Evolutionary conservation across 176 grass and related monocot species (phyloP).

Genomic region (Hyparrhenia diplandra): DNA sequence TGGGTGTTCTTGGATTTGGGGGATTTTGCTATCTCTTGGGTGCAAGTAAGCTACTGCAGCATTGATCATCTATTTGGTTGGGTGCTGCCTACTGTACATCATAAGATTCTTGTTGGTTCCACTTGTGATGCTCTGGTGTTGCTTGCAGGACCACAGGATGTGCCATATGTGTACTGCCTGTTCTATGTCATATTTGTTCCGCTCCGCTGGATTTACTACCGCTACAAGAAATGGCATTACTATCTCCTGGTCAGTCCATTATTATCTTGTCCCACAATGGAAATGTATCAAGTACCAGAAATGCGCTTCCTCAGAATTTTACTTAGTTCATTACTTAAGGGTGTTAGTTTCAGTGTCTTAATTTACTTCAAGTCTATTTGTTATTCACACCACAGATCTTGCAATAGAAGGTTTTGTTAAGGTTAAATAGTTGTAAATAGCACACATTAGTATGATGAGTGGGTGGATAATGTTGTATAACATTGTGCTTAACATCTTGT

Average conservation of each 20-base stretch:
- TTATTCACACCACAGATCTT: not conserved
- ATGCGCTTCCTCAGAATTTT: not conserved
- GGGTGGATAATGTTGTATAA: not conserved
- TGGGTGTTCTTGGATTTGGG: slow-evolving; percentile 95
- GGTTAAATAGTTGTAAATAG: not conserved
- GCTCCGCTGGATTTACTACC: slow-evolving; percentile 95
- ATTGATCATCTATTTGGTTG: slow-evolving; percentile 6
- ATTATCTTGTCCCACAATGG: not conserved
- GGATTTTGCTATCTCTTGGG: slow-evolving; percentile 97
- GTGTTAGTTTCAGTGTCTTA: not conserved
- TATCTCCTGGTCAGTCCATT: slow-evolving; percentile 72
- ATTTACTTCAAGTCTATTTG: not conserved
- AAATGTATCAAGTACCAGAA: not conserved
- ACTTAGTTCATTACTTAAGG: not conserved
- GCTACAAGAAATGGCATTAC: slow-evolving; percentile 99
- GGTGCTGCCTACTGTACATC: not conserved
- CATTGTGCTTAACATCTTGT: not conserved
- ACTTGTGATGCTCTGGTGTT: slow-evolving; percentile 2
- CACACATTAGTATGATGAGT: not conserved
- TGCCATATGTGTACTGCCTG: slow-evolving; percentile 88
- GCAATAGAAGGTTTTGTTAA: not conserved
- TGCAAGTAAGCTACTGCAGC: slow-evolving; percentile 65
- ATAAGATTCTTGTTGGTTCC: not conserved
- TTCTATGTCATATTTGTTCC: slow-evolving; percentile 95
- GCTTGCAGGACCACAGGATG: slow-evolving; percentile 75